Conservation (phyloP, 2,329 filamentous ascomycete species). For the Hymenoscyphus fructigenus region DNA sequence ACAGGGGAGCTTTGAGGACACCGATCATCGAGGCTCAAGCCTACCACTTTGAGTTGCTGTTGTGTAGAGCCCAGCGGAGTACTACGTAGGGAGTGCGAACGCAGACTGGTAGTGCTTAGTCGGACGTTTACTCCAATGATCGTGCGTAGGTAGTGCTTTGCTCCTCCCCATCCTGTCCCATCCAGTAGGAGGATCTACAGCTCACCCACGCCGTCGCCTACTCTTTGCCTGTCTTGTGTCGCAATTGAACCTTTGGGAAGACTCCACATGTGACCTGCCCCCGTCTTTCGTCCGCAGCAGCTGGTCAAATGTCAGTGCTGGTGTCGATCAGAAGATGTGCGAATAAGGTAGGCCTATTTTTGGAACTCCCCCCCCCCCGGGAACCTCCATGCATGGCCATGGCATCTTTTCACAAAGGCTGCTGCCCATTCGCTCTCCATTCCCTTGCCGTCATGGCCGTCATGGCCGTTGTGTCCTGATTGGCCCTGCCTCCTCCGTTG, state of each 20-base stretch:
- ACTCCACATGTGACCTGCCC: conserved; percentile 1
- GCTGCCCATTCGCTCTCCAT: neutral
- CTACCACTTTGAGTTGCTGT: neutral
- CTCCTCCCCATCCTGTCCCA: neutral
- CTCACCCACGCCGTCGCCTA: neutral
- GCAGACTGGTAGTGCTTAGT: neutral
- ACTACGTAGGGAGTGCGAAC: too few relatives aligned
- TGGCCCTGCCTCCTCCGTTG: neutral
- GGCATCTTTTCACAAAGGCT: neutral
- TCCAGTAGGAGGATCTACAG: neutral
- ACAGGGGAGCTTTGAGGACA: neutral
- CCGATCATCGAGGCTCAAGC: neutral
- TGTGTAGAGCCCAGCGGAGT: too few relatives aligned
- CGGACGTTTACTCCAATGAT: neutral
- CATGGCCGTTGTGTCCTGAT: neutral
- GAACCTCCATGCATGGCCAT: neutral
- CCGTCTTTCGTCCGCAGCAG: conserved; percentile 2
- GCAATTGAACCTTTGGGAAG: neutral
- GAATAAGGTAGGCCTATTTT: conserved; percentile 5
- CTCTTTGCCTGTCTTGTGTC: neutral
- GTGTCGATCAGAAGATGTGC: conserved; percentile 5
- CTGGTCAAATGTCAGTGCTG: conserved; percentile 1
- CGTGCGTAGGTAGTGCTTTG: neutral
- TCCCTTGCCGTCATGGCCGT: neutral
- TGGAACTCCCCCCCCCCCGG: neutral